Evolutionary conservation across 177 flowering plant species (phyloP).

Genomic region (Vitis hybrid): DNA sequence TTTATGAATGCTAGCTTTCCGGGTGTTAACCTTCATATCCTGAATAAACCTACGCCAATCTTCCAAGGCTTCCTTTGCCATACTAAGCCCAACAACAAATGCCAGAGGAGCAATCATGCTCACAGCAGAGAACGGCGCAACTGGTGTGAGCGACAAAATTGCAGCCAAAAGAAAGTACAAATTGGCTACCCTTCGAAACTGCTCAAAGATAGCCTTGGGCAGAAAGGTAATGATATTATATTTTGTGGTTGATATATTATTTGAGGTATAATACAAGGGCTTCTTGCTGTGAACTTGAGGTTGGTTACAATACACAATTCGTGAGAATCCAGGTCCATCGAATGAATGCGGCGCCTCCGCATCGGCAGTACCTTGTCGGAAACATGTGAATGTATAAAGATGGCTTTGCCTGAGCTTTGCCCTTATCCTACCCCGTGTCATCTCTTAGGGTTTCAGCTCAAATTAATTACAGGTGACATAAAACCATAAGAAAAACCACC

Average conservation of each 20-base stretch:
- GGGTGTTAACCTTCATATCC: conserved; percentile 70
- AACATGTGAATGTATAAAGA: conserved; percentile 69
- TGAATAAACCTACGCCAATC: conserved; percentile 89
- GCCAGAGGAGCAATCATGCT: conserved; percentile 88
- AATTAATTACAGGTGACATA: conserved; percentile 1
- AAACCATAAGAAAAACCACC: conserved; percentile 7
- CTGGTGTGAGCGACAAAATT: conserved; percentile 59
- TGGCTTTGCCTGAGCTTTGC: conserved; percentile 57
- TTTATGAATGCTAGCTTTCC: conserved; percentile 61
- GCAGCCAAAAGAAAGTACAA: conserved; percentile 82
- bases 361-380: conserved; percentile 34
- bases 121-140: conserved; percentile 67
- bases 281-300: conserved; percentile 61
- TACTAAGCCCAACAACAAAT: conserved; percentile 87
- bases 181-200: conserved; percentile 84
- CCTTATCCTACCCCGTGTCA: conserved; percentile 61
- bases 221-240: conserved; percentile 72
- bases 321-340: conserved; percentile 69
- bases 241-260: conserved; percentile 81
- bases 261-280: conserved; percentile 56
- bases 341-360: conserved; percentile 44
- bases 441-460: conserved; percentile 23
- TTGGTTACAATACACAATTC: conserved; percentile 76
- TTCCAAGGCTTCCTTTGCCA: conserved; percentile 89
- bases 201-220: conserved; percentile 87